Evolutionary conservation across 2,329 filamentous ascomycete species (phyloP).

Genomic region (Stagonosporopsis vannaccii): DNA sequence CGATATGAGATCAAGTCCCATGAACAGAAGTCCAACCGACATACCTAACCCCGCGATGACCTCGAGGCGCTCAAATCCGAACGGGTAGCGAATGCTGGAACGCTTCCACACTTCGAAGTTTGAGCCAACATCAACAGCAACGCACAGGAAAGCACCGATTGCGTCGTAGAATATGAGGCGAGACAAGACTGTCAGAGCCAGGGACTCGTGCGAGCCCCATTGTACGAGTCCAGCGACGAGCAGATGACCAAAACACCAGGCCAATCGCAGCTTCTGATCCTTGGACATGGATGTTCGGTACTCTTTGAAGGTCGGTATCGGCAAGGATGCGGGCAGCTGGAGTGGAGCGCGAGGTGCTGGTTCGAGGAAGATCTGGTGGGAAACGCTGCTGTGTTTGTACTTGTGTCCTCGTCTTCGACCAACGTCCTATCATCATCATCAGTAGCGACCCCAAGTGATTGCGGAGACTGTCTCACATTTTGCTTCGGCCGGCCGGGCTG

Average conservation of each 20-base stretch:
- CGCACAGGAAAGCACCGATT: slow-evolving; percentile 87
- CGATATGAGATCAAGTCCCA: slow-evolving; percentile 92
- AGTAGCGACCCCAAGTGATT: slow-evolving; percentile 18
- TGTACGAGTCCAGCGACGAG: slow-evolving; percentile 84
- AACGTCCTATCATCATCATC: slow-evolving; percentile 70
- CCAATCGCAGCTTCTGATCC: slow-evolving; percentile 81
- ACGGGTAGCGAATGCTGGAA: slow-evolving; percentile 90
- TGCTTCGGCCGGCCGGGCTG: slow-evolving; percentile 68
- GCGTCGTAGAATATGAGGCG: slow-evolving; percentile 96
- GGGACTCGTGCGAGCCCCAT: slow-evolving; percentile 82
- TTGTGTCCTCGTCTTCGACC: slow-evolving; percentile 93
- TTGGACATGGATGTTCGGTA: slow-evolving; percentile 88
- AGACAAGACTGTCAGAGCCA: slow-evolving; percentile 90
- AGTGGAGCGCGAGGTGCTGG: slow-evolving; percentile 85
- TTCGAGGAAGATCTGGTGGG: slow-evolving; percentile 95
- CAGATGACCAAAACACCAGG: slow-evolving; percentile 91
- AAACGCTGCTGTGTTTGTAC: slow-evolving; percentile 97
- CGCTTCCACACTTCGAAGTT: slow-evolving; percentile 99
- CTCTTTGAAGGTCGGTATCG: slow-evolving; percentile 87
- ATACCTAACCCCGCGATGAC: slow-evolving; percentile 95
- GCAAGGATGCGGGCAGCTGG: slow-evolving; percentile 87
- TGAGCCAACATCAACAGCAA: slow-evolving; percentile 87
- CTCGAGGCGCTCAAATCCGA: slow-evolving; percentile 88
- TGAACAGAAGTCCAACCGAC: slow-evolving; percentile 96
- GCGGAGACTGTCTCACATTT: slow-evolving; percentile 48